Evolutionary conservation across 164 flowering plant species (phyloP), one percentile per base, ranked within the genome.

Genomic region (Houttuynia cordata): DNA sequence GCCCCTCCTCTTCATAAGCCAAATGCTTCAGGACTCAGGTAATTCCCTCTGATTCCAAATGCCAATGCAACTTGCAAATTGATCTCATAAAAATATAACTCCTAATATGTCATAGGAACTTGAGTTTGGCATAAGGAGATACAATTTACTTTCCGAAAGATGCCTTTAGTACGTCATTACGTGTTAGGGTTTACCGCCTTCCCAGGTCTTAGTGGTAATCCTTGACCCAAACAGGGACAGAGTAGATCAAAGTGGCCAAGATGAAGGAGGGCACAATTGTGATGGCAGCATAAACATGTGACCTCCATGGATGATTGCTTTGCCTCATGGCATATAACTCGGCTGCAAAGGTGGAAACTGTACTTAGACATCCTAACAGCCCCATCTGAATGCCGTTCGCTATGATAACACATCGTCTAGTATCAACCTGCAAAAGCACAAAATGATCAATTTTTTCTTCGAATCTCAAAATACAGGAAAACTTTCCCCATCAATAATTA

Each of bases 331-430:
- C 87, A 63, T 82, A 73, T 67, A 81, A 79, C 75, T 93, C 99
- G 0, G 89, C 94, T 51, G 85, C 74, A 70, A 90, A 88, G 10
- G 99, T 93, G 6, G 99, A 93, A 21, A 93, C 97, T 1, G 97
- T 90, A 62, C 99, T 90, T 62, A 93, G 63, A 70, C 97, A 88
- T 42, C 99, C 99, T 69, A 84, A 54, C 0, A 86, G 68, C 20
- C 99, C 99, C 14, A 93, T 69, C 58, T 93, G 95, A 37, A 90
- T 75, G 14, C 92, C 97, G 0, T 73, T 59, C 9, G 76, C 78
- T 20, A 90, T 66, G 1, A 80, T 82, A 22, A 76, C 75, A 56
- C 73, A 84, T 21, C 22, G 71, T 64, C 67, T 63, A 18, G 79
- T 83, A n/a, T 74, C 64, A 60, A 82, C 95, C 98, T 91, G 81